These are phyloP conservation scores for Litchi chinensis DNA, from an alignment of 345 rosid species.

Conservation along the genomic window DNA sequence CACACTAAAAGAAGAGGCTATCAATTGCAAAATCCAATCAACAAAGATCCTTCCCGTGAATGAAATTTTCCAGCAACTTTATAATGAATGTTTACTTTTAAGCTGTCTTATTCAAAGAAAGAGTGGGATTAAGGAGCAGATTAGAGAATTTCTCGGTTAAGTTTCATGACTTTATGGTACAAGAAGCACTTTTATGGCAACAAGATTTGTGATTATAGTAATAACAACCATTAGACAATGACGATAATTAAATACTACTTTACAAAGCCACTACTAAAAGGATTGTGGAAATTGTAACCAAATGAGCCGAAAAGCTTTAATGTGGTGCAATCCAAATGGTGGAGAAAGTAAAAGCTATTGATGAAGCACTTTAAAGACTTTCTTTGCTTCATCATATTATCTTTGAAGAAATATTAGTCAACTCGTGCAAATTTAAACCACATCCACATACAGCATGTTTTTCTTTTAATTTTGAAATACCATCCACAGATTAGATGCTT, in stretches of 20 bases:
- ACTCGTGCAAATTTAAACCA: not conserved
- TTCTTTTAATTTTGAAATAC: no score
- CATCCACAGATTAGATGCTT: no score
- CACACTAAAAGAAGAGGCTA: no score
- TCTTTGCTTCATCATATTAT: not conserved
- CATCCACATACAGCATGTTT: no score
- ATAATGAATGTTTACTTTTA: no score
- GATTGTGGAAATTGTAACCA: not conserved
- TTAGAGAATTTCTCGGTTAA: no score
- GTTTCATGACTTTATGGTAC: no score
- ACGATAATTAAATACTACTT: not conserved
- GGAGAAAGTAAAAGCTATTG: not conserved
- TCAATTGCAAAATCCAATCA: not conserved
- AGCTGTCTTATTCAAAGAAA: not conserved
- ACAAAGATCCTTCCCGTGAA: no score
- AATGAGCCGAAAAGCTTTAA: not conserved
- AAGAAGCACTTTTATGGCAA: no score
- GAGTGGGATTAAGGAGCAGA: no score
- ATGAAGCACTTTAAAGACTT: not conserved
- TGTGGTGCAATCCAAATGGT: not conserved
- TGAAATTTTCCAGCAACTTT: not conserved
- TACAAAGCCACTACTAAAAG: not conserved
- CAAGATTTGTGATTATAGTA: no score
- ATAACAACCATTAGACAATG: no score
- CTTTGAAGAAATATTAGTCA: not conserved